Base-by-base conservation (phyloP, 2,329 filamentous ascomycete genomes). In the Graphilbum ipis-grandicollis region DNA sequence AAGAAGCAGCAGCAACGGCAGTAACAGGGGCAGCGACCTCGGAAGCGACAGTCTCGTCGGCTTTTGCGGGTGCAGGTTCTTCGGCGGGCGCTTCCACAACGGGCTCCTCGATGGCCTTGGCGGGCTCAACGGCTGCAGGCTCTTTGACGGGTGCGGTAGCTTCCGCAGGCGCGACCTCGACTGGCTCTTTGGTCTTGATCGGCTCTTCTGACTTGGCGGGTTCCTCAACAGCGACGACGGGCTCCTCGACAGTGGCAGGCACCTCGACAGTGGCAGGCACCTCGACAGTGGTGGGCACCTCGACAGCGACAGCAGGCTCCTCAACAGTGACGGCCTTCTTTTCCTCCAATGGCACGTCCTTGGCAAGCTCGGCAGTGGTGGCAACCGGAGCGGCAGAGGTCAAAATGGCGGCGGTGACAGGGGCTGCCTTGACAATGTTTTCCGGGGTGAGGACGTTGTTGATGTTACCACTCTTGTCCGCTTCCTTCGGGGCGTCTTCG, bases 391-490 rank as follows among this genome's bases (percentile, higher is more conserved):
- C 66, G 34, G 69, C 76, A 30, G 72, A 74, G 45, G 70, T 79
- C 52, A 78, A 67, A 41, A 66, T 65, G 39, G 59, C 58, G 35
- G 51, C 58, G 40, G 66, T 60, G 32, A 63, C 59, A 39, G 65
- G 52, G 36, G 62, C 58, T 34, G 52, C 55, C 46, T 55, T 56
- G 42, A 56, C 47, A 37, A 93, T 79, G 52, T 83, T 69, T 44
- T 84, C 71, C 40, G 79, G 74, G 30, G 71, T 70, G 39, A 98
- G 70, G 45, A 94, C 75, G 72, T 96, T 96, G 69, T 96, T 96
- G 50, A 85, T 66, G 68, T 88, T 93, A 50, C 81, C 79, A 50
- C 75, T 66, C 46, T 71, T 68, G 65, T 94, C 88, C 51, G 74
- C 72, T 60, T 94, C 86, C 59, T 79, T 77, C 41, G 81, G 80